Base-by-base conservation (phyloP, 805 yeast species). In the Saturnispora serradocipensis region DNA sequence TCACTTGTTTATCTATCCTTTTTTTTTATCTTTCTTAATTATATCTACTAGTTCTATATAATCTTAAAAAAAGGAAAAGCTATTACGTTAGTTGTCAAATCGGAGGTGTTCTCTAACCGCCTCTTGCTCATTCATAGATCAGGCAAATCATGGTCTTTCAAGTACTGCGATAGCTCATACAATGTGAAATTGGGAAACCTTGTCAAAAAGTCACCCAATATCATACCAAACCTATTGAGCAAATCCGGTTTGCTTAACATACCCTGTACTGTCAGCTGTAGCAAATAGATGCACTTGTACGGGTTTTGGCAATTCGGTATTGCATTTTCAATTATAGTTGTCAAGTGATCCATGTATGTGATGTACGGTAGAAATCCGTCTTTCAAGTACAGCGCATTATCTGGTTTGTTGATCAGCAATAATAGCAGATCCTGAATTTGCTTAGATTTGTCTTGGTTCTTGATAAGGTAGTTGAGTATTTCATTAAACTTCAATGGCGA, bases 311-410 rank as follows among this genome's bases (percentile, higher is more conserved):
- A 52, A 4, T 46, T 27, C 3, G 54, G 48, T 16, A 48, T 44
- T 13, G 52, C 48, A 8, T 5, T 30, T 20, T 45, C 50, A 39
- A 54, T 53, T 3, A 48, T 35, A 1, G 20, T 6, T 18, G 44
- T 45, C 27, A 54, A 44, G 48, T 53, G 55, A 18, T 52, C 54
- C 30, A 54, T 32, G 24, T 50, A 54, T 13, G 57, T 54, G 3
- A 54, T n/a, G 38, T 52, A 54, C 13, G 55, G 51, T 16, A 50
- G 45, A 46, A 44, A 52, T 18, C 55, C 55, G 2, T 45, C 25
- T 22, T 24, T n/a, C 11, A 45, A 25, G 38, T 50, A 48, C 13
- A 50, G 42, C 11, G 36, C 45, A 10, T 20, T 9, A 13, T 50
- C 46, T 6, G 40, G 24, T 15, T 34, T 36, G 28, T 52, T 50